phyloP scores from a whole-genome alignment of 2,329 filamentous ascomycete genomes.

The Fusarium compactum region DNA sequence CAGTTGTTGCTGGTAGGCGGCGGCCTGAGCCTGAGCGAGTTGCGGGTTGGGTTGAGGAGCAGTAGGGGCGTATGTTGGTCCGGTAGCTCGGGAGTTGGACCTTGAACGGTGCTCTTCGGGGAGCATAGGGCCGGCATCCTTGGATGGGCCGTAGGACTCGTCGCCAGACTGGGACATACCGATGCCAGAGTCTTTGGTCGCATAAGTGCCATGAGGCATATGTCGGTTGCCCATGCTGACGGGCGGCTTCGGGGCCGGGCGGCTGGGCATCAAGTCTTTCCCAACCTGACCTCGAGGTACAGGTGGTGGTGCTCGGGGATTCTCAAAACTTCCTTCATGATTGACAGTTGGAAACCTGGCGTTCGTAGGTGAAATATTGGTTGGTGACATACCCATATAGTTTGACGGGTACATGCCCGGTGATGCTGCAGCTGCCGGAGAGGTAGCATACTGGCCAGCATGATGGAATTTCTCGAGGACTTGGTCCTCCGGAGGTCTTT shows the following conservation, averaged over 20 bases:
- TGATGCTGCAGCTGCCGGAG: slow-evolving; percentile 61
- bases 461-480: slow-evolving; percentile 97
- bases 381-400: slow-evolving; percentile 69
- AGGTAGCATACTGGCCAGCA: slow-evolving; percentile 68
- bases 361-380: slow-evolving; percentile 83
- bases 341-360: slow-evolving; percentile 87
- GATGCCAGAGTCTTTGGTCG: slow-evolving; percentile 72
- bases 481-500: slow-evolving; percentile 82
- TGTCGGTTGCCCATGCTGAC: slow-evolving; percentile 69
- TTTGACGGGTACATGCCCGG: slow-evolving; percentile 66
- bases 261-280: slow-evolving; percentile 77
- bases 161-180: slow-evolving; percentile 70
- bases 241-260: slow-evolving; percentile 91
- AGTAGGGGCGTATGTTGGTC: slow-evolving; percentile 63
- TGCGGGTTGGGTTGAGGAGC: slow-evolving; percentile 51
- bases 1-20: slow-evolving; percentile 70
- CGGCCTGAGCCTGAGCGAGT: slow-evolving; percentile 55
- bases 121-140: slow-evolving; percentile 70
- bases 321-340: slow-evolving; percentile 95
- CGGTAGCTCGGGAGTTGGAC: slow-evolving; percentile 74
- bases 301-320: slow-evolving; percentile 91
- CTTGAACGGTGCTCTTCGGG: slow-evolving; percentile 76
- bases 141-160: slow-evolving; percentile 64
- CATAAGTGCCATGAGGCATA: slow-evolving; percentile 63
- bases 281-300: slow-evolving; percentile 71